phyloP scores from a whole-genome alignment of 345 rosid species.

The Triadica sebifera region DNA sequence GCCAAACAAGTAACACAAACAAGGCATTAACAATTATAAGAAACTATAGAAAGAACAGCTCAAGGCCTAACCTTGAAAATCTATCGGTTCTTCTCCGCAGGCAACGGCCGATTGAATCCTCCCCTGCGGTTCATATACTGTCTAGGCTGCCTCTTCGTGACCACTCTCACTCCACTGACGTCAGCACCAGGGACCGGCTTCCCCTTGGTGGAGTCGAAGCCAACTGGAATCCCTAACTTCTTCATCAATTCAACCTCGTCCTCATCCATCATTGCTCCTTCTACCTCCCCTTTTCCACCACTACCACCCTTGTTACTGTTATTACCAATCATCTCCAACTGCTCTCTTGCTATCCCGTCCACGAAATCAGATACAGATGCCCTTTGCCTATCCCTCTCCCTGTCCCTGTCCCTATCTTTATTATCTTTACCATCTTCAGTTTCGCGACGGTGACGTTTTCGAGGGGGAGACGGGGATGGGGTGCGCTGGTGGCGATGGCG shows the following conservation, averaged over 20 bases:
- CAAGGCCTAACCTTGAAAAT: conserved; percentile 37
- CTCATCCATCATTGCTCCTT: conserved; percentile 32
- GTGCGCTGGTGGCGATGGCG: conserved; percentile 53
- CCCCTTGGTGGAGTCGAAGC: conserved; percentile 92
- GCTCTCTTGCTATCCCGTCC: conserved; percentile 60
- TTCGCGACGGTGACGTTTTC: conserved; percentile 55
- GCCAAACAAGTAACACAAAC: neutral
- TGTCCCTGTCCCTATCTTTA: conserved; percentile 20
- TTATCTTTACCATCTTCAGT: conserved; percentile 44
- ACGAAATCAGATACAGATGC: conserved; percentile 47
- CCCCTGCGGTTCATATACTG: conserved; percentile 97
- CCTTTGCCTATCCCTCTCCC: conserved; percentile 42
- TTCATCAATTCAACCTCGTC: conserved; percentile 88
- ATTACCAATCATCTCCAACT: conserved; percentile 40
- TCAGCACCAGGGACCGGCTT: conserved; percentile 84
- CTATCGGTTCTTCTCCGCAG: conserved; percentile 72
- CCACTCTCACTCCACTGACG: conserved; percentile 74
- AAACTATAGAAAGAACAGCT: neutral
- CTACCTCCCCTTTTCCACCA: conserved; percentile 15
- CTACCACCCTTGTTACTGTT: conserved; percentile 15
- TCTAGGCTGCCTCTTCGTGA: conserved; percentile 80
- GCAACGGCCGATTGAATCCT: conserved; percentile 89
- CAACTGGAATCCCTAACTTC: conserved; percentile 84
- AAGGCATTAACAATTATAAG: neutral
- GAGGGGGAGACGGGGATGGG: conserved; percentile 55